Conservation (phyloP, 495 filamentous ascomycete species). For the Aspergillus ostianus region DNA sequence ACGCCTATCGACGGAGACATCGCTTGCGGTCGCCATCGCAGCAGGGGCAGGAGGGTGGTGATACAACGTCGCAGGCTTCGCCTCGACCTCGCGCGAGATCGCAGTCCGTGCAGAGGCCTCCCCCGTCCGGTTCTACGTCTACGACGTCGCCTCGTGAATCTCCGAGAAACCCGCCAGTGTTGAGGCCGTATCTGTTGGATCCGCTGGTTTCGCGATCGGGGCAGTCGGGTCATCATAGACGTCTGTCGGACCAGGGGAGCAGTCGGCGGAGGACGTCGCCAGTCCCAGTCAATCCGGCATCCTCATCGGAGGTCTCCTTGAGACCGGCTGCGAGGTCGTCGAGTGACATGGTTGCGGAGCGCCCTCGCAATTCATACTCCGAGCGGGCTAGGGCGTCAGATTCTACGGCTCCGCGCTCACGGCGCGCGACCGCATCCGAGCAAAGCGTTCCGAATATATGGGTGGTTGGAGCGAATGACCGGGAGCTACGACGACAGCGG, state of each 20-base stretch:
- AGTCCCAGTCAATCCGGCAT: conserved; percentile 30
- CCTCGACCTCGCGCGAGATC: conserved; percentile 33
- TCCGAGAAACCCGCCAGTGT: conserved; percentile 51
- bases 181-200: conserved; percentile 55
- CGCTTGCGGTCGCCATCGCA: conserved; percentile 37
- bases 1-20: conserved; percentile 76
- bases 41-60: conserved; percentile 28
- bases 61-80: conserved; percentile 16
- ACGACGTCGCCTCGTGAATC: conserved; percentile 13
- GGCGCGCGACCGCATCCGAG: conserved; percentile 41
- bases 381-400: conserved; percentile 24
- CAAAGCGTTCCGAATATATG: conserved; percentile 33
- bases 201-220: conserved; percentile 34
- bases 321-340: conserved; percentile 39
- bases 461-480: conserved; percentile 30
- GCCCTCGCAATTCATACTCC: conserved; percentile 30
- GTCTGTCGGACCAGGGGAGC: conserved; percentile 50
- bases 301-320: conserved; percentile 38
- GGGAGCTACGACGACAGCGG: conserved; percentile 22
- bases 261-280: conserved; percentile 39
- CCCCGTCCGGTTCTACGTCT: conserved; percentile 8
- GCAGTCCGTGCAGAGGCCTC: conserved; percentile 31
- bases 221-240: conserved; percentile 38
- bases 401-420: conserved; percentile 27
- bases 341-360: conserved; percentile 43